These are phyloP conservation scores for Strigomonas culicis DNA, from an alignment of 208 protist species.

Conservation along the genomic window DNA sequence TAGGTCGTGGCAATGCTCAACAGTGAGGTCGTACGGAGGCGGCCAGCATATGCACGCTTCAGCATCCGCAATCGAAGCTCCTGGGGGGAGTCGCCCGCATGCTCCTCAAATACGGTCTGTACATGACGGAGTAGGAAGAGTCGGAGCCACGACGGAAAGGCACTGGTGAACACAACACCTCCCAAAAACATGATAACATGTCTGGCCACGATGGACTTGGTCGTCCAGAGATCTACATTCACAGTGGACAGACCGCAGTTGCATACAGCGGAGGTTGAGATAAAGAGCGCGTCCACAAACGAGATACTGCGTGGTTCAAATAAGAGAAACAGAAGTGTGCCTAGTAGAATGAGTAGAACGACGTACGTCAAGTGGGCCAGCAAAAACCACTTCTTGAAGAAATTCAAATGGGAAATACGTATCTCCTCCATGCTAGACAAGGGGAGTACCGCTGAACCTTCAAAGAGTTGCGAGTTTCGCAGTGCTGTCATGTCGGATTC, in stretches of 20 bases:
- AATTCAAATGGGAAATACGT: constrained; percentile 41
- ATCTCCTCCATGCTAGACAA: constrained; percentile 35
- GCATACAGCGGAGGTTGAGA: constrained; percentile 64
- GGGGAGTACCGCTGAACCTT: constrained; percentile 36
- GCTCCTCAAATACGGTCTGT: constrained; percentile 25
- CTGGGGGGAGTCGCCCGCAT: constrained; percentile 34
- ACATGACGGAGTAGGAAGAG: constrained; percentile 58
- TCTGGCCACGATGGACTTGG: constrained; percentile 26
- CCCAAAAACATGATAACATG: constrained; percentile 62
- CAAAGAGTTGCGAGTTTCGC: constrained; percentile 54
- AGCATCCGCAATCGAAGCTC: constrained; percentile 32
- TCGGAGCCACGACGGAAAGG: constrained; percentile 55
- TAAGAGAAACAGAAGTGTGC: constrained; percentile 27
- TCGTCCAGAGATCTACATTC: constrained; percentile 43
- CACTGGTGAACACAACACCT: constrained; percentile 66
- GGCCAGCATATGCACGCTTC: constrained; percentile 33
- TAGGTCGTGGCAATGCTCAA: constrained; percentile 43
- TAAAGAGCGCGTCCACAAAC: constrained; percentile 53
- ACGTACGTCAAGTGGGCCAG: constrained; percentile 58
- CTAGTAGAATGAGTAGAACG: constrained; percentile 20
- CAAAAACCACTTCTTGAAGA: constrained; percentile 70
- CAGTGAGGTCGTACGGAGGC: constrained; percentile 47
- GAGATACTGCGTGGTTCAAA: constrained; percentile 18
- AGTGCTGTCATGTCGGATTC: no score
- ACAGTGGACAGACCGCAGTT: constrained; percentile 74